These are phyloP conservation scores for Lepidium africanum DNA, from an alignment of 345 rosid genomes.

Conservation along the genomic window DNA sequence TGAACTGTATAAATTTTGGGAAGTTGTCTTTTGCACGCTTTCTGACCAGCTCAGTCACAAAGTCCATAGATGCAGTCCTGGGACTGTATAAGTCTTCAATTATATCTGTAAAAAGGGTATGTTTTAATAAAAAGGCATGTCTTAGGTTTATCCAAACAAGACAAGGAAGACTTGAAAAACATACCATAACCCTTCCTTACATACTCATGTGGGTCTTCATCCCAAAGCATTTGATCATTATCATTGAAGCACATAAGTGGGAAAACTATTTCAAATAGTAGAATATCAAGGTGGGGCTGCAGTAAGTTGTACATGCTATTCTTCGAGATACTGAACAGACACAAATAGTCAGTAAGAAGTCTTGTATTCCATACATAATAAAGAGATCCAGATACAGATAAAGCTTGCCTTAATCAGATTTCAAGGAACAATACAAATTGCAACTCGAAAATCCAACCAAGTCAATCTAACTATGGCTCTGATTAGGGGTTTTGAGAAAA, in stretches of 20 bases:
- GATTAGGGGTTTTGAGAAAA: neutral
- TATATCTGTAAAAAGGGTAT: conserved; percentile 54
- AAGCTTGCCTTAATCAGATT: neutral
- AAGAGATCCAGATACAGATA: neutral
- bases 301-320: conserved; percentile 73
- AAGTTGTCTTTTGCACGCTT: conserved; percentile 94
- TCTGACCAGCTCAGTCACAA: conserved; percentile 91
- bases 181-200: conserved; percentile 99
- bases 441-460: conserved; percentile 6
- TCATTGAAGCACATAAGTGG: conserved; percentile 98
- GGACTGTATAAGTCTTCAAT: conserved; percentile 99
- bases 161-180: conserved; percentile 21
- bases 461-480: neutral
- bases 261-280: conserved; percentile 88
- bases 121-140: neutral
- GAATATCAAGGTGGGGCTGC: conserved; percentile 78
- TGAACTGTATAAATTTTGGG: conserved; percentile 71
- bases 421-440: neutral
- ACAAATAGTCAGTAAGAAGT: neutral
- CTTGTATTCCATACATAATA: neutral
- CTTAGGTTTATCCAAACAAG: neutral
- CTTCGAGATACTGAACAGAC: conserved; percentile 70
- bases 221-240: conserved; percentile 99
- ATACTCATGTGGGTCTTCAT: conserved; percentile 98
- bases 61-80: conserved; percentile 97